Evolutionary conservation across 305 asterid species (phyloP).

Genomic region (Fraxinus baroniana): DNA sequence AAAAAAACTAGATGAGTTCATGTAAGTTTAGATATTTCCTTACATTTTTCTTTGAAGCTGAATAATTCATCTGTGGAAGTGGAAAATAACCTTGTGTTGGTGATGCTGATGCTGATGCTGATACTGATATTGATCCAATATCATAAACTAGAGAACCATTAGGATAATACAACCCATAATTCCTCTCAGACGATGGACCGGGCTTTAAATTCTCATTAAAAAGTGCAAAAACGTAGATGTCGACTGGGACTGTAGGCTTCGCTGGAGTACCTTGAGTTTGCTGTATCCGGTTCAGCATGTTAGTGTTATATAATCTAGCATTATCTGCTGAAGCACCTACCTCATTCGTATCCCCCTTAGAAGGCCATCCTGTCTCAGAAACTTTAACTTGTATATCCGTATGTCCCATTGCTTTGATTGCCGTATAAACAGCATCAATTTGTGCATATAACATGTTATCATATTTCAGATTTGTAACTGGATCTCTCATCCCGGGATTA

Average conservation of each 20-base stretch:
- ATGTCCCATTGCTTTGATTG: slow-evolving; percentile 66
- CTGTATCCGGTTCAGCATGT: slow-evolving; percentile 51
- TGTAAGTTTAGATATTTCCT: slow-evolving; percentile 19
- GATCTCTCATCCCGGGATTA: slow-evolving; percentile 50
- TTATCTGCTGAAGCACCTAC: slow-evolving; percentile 74
- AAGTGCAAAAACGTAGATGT: slow-evolving; percentile 73
- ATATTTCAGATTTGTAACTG: slow-evolving; percentile 54
- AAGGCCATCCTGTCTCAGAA: slow-evolving; percentile 97
- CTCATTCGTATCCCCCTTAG: slow-evolving; percentile 70
- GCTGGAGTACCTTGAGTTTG: slow-evolving; percentile 75
- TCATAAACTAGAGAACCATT: slow-evolving; percentile 73
- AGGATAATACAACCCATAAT: slow-evolving; percentile 76
- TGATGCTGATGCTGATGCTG: background rate
- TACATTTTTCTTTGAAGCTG: slow-evolving; percentile 56
- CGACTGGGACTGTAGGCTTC: slow-evolving; percentile 61
- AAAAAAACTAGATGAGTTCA: background rate
- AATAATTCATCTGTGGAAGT: slow-evolving; percentile 52
- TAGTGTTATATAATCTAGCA: slow-evolving; percentile 67
- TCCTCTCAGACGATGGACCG: slow-evolving; percentile 78
- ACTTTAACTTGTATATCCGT: slow-evolving; percentile 53
- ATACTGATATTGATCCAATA: slow-evolving; percentile 34
- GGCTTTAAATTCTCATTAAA: slow-evolving; percentile 77
- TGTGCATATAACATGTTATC: slow-evolving; percentile 91
- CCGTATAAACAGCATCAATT: slow-evolving; percentile 79
- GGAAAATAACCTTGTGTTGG: slow-evolving; percentile 44